Evolutionary conservation across 2,329 filamentous ascomycete species (phyloP).

Genomic region (Tolypocladium ovalisporum): DNA sequence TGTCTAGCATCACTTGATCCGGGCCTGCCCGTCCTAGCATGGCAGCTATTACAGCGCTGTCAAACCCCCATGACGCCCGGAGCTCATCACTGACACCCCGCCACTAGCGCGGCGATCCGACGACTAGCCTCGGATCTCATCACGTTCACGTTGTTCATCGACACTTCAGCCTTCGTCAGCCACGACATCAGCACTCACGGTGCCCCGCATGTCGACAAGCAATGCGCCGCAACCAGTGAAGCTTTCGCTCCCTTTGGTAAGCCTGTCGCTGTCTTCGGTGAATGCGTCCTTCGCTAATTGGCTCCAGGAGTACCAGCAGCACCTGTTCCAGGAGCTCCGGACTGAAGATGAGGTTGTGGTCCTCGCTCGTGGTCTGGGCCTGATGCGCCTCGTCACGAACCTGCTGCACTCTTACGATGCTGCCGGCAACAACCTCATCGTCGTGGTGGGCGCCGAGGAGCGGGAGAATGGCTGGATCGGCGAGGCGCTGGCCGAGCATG

Average conservation of each 20-base stretch:
- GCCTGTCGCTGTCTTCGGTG: neutral
- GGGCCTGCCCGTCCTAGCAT: no score
- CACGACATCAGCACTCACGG: neutral
- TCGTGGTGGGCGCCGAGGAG: conserved; percentile 82
- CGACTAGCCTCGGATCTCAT: neutral
- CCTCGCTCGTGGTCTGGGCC: conserved; percentile 80
- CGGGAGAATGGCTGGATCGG: conserved; percentile 96
- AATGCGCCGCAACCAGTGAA: conserved; percentile 60
- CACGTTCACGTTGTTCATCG: neutral
- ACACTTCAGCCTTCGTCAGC: neutral
- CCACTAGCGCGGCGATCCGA: neutral
- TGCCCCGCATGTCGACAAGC: conserved; percentile 36
- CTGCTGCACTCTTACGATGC: conserved; percentile 95
- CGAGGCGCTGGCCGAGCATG: conserved; percentile 90
- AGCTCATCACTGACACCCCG: neutral
- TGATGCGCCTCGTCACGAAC: conserved; percentile 89
- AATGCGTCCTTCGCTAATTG: neutral
- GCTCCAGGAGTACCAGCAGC: conserved; percentile 75
- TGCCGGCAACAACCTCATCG: conserved; percentile 82
- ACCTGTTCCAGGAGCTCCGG: conserved; percentile 83
- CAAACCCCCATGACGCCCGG: neutral
- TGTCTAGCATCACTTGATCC: no score
- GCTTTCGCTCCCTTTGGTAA: conserved; percentile 56
- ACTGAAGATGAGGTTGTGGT: conserved; percentile 89
- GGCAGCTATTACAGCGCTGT: neutral